Evolutionary conservation across 192 early-diverging fungal species (phyloP), one percentile per base, ranked within the genome.

Genomic region (Coemansia sp.): DNA sequence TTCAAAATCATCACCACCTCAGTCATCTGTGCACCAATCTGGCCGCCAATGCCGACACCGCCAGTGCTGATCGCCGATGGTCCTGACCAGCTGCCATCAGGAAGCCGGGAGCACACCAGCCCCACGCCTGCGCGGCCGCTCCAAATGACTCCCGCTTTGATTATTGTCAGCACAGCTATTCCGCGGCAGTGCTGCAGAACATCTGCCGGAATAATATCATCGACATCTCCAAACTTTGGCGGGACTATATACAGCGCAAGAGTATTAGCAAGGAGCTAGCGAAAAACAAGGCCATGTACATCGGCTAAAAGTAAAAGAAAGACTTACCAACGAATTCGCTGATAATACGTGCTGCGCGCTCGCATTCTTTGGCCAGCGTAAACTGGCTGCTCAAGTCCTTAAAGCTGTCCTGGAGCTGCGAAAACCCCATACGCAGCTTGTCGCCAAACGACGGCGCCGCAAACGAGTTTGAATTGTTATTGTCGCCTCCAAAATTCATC

Each of bases 91-190:
- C 65, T 71, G 59, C 84, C 85, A 67, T 86, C 83, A 35, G 86
- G 76, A 39, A 83, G 71, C 15, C 83, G 85, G 9, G 96, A 89
- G 56, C 96, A 87, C 4, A 95, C 94, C 6, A 98, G 70, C 3
- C 96, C 96, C 4, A 86, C 80, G 21, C 96, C 96, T 3, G 86
- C 85, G 24, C 93, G 86, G 1, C 92, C 94, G 19, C 90, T 89
- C 86, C 90, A 94, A 11, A 95, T 79, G 60, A 96, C 94, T 0
- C 96, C 96, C 35, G 93, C 96, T 65, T 98, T 98, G 63, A 97
- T 60, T 1, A 95, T 90, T 5, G 92, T 90, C 64, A 98, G 85
- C 10, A 98, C 89, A 51, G 96, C 96, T 17, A 98, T 84, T 17
- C 96, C 96, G 65, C 88, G 88, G 48, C 94, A 94, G 56, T 92